phyloP scores from a whole-genome alignment of 768 basidiomycete genomes.

The Kwoniella newhampshirensis region DNA sequence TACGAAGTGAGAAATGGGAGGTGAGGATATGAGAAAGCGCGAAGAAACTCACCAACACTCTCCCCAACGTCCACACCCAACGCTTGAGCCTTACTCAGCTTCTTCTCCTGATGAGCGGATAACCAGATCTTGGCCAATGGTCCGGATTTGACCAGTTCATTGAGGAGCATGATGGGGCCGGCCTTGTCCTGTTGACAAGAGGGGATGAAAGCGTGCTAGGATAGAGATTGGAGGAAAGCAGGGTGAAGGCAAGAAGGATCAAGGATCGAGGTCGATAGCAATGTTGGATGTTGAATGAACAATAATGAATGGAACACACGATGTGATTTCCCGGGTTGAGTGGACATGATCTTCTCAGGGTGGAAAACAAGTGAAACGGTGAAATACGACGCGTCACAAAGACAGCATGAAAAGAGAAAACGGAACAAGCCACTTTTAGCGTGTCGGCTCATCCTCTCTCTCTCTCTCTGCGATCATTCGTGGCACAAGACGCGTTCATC shows the following conservation, averaged over 20 bases:
- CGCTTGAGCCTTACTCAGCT: slow-evolving; percentile 92
- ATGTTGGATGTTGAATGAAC: background rate
- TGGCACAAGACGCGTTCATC: slow-evolving; percentile 1
- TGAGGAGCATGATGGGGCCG: slow-evolving; percentile 67
- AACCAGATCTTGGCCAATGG: slow-evolving; percentile 98
- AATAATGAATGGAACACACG: background rate
- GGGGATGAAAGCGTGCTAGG: no score
- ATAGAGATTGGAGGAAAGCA: background rate
- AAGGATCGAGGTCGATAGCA: background rate
- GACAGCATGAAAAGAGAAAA: background rate
- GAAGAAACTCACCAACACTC: slow-evolving; percentile 69
- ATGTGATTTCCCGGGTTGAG: no score
- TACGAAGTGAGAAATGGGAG: background rate
- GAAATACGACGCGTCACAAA: no score
- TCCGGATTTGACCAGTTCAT: slow-evolving; percentile 89
- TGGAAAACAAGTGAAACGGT: background rate
- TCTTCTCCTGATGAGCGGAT: slow-evolving; percentile 96
- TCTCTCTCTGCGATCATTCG: background rate
- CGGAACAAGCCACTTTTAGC: background rate
- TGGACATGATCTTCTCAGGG: no score
- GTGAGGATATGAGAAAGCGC: background rate
- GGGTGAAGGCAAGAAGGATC: no score
- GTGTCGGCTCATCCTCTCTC: background rate
- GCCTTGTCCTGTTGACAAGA: no score
- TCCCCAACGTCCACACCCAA: slow-evolving; percentile 92